phyloP scores from a whole-genome alignment of 805 yeast species.

The Schwanniomyces polymorphus region DNA sequence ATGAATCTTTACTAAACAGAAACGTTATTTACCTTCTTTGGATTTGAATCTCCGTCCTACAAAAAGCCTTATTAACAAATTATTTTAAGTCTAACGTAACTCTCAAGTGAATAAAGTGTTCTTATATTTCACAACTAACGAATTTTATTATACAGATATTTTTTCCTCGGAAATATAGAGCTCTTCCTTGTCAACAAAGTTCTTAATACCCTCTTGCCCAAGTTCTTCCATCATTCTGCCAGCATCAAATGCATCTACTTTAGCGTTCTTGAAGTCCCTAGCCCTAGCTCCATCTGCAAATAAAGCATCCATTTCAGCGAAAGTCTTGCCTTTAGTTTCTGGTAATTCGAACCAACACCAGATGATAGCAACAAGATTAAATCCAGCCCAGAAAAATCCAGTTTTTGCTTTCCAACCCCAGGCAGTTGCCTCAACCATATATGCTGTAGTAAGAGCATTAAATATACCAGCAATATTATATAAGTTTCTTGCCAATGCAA shows the following conservation, averaged over 20 bases:
- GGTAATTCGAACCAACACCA: no score
- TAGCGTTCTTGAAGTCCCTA: slow-evolving; percentile 21
- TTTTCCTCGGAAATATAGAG: background rate
- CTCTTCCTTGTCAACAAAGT: slow-evolving; percentile 12
- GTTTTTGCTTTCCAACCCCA: slow-evolving; percentile 53
- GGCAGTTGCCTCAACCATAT: slow-evolving; percentile 47
- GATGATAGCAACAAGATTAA: no score
- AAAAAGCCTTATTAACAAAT: no score
- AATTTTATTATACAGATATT: no score
- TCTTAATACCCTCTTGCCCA: slow-evolving; percentile 24
- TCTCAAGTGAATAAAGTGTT: no score
- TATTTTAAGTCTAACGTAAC: no score
- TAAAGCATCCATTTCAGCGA: slow-evolving; percentile 34
- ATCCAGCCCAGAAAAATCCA: no score
- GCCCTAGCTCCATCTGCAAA: slow-evolving; percentile 25
- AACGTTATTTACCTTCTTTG: no score
- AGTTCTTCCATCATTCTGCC: slow-evolving; percentile 28
- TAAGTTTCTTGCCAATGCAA: slow-evolving; percentile 33
- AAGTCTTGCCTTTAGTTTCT: slow-evolving; percentile 41
- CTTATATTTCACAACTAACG: no score
- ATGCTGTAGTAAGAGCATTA: slow-evolving; percentile 43
- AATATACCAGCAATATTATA: slow-evolving; percentile 29
- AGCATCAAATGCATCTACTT: slow-evolving; percentile 34
- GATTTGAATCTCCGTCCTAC: no score
- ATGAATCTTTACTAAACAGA: no score